phyloP scores from a whole-genome alignment of 2,329 filamentous ascomycete species.

The Penicillium sp. region DNA sequence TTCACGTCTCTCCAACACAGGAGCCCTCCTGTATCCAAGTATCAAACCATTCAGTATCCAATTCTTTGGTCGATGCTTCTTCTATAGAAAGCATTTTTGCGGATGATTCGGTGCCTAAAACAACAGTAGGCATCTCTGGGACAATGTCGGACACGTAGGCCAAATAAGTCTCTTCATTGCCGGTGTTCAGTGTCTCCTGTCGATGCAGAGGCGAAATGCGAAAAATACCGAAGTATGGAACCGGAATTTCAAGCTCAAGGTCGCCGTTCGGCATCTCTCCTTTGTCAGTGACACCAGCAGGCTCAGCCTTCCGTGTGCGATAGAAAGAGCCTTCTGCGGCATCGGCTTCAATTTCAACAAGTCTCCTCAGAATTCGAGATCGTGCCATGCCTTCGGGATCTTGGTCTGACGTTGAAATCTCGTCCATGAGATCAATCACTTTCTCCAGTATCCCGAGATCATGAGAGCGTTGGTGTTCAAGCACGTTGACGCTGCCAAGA shows the following conservation, averaged over 20 bases:
- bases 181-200: no score
- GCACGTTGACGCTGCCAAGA: slow-evolving; percentile 2
- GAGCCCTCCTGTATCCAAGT: slow-evolving; percentile 1
- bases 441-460: slow-evolving; percentile 8
- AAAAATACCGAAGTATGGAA: slow-evolving; percentile 15
- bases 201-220: slow-evolving; percentile 1
- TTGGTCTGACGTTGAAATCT: slow-evolving; percentile 2
- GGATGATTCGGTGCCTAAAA: no score
- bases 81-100: no score
- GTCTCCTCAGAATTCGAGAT: background rate
- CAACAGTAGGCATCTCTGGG: no score
- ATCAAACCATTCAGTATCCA: background rate
- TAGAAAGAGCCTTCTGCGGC: slow-evolving; percentile 10
- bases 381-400: slow-evolving; percentile 3
- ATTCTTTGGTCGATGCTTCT: background rate
- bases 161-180: no score
- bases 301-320: background rate
- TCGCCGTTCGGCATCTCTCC: background rate
- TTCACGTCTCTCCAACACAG: no score
- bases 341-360: slow-evolving; percentile 11
- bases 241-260: slow-evolving; percentile 1
- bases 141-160: no score
- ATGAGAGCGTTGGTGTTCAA: slow-evolving; percentile 12
- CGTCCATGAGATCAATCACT: slow-evolving; percentile 7
- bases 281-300: background rate